These are phyloP conservation scores for Fusarium cyanostomum DNA, from an alignment of 2,329 filamentous ascomycete genomes.

Conservation along the genomic window DNA sequence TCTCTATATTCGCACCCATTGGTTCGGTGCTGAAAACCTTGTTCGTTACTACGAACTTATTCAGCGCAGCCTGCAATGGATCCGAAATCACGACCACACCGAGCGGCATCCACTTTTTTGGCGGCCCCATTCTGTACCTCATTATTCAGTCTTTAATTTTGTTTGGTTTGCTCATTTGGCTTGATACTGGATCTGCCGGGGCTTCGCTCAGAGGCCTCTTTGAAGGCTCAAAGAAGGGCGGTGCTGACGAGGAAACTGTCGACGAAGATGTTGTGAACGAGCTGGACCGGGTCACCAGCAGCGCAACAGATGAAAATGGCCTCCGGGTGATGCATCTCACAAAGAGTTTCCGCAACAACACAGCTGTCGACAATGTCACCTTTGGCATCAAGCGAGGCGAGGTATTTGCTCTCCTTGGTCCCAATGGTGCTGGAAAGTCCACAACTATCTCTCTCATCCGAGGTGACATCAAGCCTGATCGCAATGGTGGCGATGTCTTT, in stretches of 20 bases:
- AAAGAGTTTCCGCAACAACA: slow-evolving; percentile 79
- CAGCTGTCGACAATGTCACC: slow-evolving; percentile 87
- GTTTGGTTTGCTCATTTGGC: slow-evolving; percentile 79
- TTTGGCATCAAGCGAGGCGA: slow-evolving; percentile 84
- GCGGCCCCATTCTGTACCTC: slow-evolving; percentile 85
- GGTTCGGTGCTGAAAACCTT: slow-evolving; percentile 78
- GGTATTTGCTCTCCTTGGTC: slow-evolving; percentile 88
- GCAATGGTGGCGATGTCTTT: slow-evolving; percentile 78
- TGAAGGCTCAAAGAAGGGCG: slow-evolving; percentile 42
- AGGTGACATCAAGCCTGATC: slow-evolving; percentile 82
- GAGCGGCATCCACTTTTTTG: slow-evolving; percentile 76
- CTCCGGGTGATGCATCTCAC: slow-evolving; percentile 82
- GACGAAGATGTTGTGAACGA: slow-evolving; percentile 74
- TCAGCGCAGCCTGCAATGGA: slow-evolving; percentile 79
- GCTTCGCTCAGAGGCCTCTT: slow-evolving; percentile 58
- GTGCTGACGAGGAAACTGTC: slow-evolving; percentile 46
- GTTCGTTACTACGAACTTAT: slow-evolving; percentile 83
- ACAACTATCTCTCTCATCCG: slow-evolving; percentile 90
- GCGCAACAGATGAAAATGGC: slow-evolving; percentile 61
- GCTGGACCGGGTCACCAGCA: slow-evolving; percentile 64
- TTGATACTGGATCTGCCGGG: slow-evolving; percentile 77
- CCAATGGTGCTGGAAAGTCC: slow-evolving; percentile 91
- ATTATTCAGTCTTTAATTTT: slow-evolving; percentile 76
- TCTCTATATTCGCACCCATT: slow-evolving; percentile 79
- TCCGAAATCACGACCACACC: slow-evolving; percentile 73